These are phyloP conservation scores for Hypoxylon sp. DNA, from an alignment of 2,329 filamentous ascomycete genomes.

Conservation along the genomic window DNA sequence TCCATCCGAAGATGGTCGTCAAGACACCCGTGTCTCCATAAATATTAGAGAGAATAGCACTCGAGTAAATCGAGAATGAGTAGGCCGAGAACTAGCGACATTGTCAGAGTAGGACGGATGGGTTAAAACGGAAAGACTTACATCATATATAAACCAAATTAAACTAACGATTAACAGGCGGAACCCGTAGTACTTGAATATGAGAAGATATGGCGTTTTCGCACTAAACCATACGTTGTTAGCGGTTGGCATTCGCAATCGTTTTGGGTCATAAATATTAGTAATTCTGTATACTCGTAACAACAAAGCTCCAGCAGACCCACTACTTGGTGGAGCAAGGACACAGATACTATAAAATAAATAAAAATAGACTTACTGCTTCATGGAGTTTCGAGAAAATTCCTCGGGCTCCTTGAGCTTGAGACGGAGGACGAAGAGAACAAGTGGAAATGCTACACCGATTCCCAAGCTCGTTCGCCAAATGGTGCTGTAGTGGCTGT, in stretches of 20 bases:
- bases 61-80: slow-evolving; percentile 88
- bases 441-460: slow-evolving; percentile 81
- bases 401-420: slow-evolving; percentile 85
- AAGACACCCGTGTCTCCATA: slow-evolving; percentile 73
- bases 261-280: background rate
- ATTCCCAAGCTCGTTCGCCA: slow-evolving; percentile 88
- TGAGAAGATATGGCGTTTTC: slow-evolving; percentile 69
- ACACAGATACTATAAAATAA: background rate
- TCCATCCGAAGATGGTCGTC: slow-evolving; percentile 89
- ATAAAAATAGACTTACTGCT: slow-evolving; percentile 48
- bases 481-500: slow-evolving; percentile 77
- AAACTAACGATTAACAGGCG: slow-evolving; percentile 78
- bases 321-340: background rate
- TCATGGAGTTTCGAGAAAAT: slow-evolving; percentile 80
- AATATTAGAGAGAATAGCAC: slow-evolving; percentile 78
- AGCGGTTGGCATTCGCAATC: slow-evolving; percentile 13
- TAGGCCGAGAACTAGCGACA: slow-evolving; percentile 78
- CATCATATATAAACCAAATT: slow-evolving; percentile 90
- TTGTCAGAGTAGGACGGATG: slow-evolving; percentile 11
- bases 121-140: slow-evolving; percentile 54
- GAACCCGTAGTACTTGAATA: slow-evolving; percentile 78
- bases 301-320: background rate
- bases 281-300: background rate
- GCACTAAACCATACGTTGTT: slow-evolving; percentile 51
- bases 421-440: slow-evolving; percentile 78